phyloP scores from a whole-genome alignment of 306 rosid genomes.

The Castanea crenata region DNA sequence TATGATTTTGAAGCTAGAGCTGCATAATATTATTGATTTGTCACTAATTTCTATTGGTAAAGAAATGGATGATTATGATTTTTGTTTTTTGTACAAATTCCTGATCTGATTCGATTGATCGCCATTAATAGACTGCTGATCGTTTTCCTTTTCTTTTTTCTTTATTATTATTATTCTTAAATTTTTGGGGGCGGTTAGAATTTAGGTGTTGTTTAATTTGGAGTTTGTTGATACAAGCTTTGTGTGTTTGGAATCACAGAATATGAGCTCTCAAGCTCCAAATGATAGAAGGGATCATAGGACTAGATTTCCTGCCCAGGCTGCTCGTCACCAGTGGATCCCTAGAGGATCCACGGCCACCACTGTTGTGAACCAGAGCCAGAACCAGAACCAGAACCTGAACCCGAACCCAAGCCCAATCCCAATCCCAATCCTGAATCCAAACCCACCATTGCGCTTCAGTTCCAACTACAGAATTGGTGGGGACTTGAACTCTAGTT shows the following conservation, averaged over 20 bases:
- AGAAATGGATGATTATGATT: background rate
- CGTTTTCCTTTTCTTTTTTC: background rate
- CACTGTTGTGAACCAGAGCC: background rate
- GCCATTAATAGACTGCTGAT: background rate
- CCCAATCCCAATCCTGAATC: background rate
- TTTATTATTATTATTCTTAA: no score
- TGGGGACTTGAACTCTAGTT: constrained; percentile 19
- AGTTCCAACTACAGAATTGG: background rate
- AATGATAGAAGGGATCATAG: constrained; percentile 52
- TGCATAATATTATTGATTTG: no score
- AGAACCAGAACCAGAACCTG: no score
- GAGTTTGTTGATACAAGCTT: constrained; percentile 13
- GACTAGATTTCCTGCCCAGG: constrained; percentile 42
- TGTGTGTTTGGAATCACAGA: constrained; percentile 22
- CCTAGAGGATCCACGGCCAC: constrained; percentile 40
- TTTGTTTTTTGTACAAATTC: background rate
- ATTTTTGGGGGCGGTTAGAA: background rate
- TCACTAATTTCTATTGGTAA: no score
- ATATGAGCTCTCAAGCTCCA: constrained; percentile 53
- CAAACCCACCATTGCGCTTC: constrained; percentile 7
- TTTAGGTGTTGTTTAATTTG: constrained; percentile 5
- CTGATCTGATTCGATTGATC: background rate
- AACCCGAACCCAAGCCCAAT: background rate
- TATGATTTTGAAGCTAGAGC: no score
- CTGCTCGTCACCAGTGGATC: constrained; percentile 59